Conservation (phyloP, 2,329 filamentous ascomycete genomes). For the Bimuria novae-zelandiae region DNA sequence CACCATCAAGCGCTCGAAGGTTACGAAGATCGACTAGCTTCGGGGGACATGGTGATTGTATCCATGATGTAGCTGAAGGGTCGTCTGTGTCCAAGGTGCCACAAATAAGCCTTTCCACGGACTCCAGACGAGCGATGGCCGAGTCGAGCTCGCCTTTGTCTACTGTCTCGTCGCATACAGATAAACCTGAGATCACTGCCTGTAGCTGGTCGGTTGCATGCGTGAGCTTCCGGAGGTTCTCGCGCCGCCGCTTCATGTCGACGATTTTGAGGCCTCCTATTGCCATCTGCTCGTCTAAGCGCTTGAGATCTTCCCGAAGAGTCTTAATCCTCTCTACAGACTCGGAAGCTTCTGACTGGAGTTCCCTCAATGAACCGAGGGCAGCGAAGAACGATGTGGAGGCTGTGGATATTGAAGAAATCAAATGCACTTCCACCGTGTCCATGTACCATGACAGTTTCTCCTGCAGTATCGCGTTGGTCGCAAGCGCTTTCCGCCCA, state of each 20-base stretch:
- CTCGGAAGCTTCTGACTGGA: conserved; percentile 89
- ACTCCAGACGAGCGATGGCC: conserved; percentile 77
- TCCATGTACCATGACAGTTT: conserved; percentile 99
- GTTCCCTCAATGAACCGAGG: conserved; percentile 83
- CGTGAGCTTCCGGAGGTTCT: conserved; percentile 82
- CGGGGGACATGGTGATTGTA: conserved; percentile 40
- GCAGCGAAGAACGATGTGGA: conserved; percentile 97
- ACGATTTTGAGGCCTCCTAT: conserved; percentile 83
- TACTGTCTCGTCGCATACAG: conserved; percentile 77
- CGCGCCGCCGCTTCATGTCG: conserved; percentile 76
- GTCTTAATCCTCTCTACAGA: conserved; percentile 86
- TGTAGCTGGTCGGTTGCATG: conserved; percentile 83
- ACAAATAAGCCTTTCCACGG: conserved; percentile 77
- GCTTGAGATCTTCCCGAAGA: conserved; percentile 76
- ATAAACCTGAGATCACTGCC: conserved; percentile 75
- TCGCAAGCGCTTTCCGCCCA: conserved; percentile 82
- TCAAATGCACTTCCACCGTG: conserved; percentile 95
- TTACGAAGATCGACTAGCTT: conserved; percentile 71
- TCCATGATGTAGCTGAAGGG: conserved; percentile 35
- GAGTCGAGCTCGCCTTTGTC: conserved; percentile 82
- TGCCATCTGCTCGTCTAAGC: conserved; percentile 85
- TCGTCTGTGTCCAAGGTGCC: conserved; percentile 62
- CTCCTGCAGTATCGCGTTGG: conserved; percentile 95
- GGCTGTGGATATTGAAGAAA: conserved; percentile 92
- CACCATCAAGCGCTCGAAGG: conserved; percentile 78